phyloP scores from a whole-genome alignment of 768 basidiomycete genomes.

The Leccinum longicurvipes region DNA sequence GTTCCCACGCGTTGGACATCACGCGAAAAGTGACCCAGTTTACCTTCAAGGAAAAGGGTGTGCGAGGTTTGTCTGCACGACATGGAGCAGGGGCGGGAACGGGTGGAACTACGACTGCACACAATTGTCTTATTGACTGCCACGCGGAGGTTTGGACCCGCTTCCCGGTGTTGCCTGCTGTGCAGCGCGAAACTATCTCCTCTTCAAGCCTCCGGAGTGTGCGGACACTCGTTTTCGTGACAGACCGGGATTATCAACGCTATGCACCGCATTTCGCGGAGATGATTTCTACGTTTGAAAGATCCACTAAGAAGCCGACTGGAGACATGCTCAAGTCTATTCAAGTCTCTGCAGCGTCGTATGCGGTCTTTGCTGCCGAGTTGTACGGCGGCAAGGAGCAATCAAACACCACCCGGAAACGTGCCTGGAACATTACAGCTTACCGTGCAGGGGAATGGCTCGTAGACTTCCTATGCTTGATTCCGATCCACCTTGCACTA shows the following conservation, averaged over 20 bases:
- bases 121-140: constrained; percentile 55
- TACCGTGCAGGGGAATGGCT: constrained; percentile 60
- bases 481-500: constrained; percentile 62
- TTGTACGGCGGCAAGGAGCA: background rate
- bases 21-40: constrained; percentile 56
- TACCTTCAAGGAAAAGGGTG: constrained; percentile 46
- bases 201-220: constrained; percentile 31
- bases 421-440: constrained; percentile 32
- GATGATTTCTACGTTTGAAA: constrained; percentile 46
- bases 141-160: constrained; percentile 57
- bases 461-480: constrained; percentile 56
- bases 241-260: constrained; percentile 33
- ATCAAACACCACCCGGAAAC: background rate
- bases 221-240: constrained; percentile 43
- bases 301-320: constrained; percentile 49
- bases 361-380: constrained; percentile 24
- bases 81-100: background rate
- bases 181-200: constrained; percentile 43
- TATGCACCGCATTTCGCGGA: constrained; percentile 44
- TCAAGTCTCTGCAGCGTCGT: constrained; percentile 31
- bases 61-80: constrained; percentile 13
- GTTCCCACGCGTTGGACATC: constrained; percentile 49
- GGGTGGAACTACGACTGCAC: constrained; percentile 21
- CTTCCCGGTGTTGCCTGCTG: constrained; percentile 54
- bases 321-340: constrained; percentile 42